Percentiles rank a stretch among this genome's conserved stretches.
Conservation (phyloP, 352 stramenopile genomes). For the Phytophthora rubi region DNA sequence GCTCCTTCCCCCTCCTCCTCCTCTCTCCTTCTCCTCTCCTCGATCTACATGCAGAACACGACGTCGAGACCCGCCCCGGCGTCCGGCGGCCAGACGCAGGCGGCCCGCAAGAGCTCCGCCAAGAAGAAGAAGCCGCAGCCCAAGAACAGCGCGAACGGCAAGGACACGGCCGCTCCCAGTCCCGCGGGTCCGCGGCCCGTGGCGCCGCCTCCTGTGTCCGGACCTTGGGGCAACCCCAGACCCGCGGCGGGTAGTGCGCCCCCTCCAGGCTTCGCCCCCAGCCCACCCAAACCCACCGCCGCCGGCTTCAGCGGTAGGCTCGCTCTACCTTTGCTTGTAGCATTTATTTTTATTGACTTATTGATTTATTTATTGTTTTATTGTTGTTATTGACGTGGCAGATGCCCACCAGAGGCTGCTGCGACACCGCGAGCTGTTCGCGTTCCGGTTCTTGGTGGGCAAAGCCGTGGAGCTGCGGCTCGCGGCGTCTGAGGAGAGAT, state of each 20-base stretch:
- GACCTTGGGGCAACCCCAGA: conserved; percentile 38
- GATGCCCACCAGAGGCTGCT: conserved; percentile 71
- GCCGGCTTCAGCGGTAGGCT: conserved; percentile 60
- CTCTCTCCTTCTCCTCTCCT: conserved; percentile 4
- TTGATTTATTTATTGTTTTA: conserved; percentile 2
- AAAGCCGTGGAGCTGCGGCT: conserved; percentile 79
- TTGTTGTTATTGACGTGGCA: conserved; percentile 18
- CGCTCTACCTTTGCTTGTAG: neutral
- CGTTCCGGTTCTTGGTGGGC: conserved; percentile 83
- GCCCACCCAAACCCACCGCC: conserved; percentile 12
- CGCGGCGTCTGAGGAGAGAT: conserved; percentile 58
- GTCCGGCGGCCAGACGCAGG: conserved; percentile 1
- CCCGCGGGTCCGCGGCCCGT: conserved; percentile 24
- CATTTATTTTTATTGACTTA: neutral
- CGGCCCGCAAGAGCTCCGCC: conserved; percentile 36
- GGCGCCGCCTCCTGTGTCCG: conserved; percentile 47
- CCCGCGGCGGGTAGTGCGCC: conserved; percentile 22
- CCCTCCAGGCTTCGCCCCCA: conserved; percentile 37
- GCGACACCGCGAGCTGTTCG: conserved; percentile 81
- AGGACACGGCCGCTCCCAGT: conserved; percentile 2
- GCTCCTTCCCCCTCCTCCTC: conserved; percentile 7
- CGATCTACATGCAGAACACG: conserved; percentile 33
- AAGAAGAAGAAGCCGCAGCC: conserved; percentile 19
- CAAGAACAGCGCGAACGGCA: conserved; percentile 12
- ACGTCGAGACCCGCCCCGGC: conserved; percentile 16